Evolutionary conservation across 2,329 filamentous ascomycete species (phyloP).

Genomic region (Albophoma yamanashiensis): DNA sequence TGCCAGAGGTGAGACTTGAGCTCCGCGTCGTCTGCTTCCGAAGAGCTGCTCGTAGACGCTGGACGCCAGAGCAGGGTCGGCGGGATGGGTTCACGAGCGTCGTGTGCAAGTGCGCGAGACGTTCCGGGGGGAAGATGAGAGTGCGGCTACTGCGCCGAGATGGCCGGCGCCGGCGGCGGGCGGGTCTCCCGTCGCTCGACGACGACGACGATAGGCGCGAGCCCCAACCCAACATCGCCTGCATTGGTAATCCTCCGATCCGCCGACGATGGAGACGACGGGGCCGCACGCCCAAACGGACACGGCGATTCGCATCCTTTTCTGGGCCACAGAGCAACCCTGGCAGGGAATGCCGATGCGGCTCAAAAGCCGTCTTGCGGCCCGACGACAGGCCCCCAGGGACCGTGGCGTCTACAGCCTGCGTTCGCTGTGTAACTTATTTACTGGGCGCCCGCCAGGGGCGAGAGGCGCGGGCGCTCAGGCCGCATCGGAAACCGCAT

Average conservation of each 20-base stretch:
- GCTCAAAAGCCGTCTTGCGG: background rate
- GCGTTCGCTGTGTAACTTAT: no score
- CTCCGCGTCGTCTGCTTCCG: background rate
- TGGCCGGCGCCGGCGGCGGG: background rate
- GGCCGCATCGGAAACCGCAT: background rate
- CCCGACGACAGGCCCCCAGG: background rate
- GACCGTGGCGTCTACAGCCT: background rate
- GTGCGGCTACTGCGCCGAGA: background rate
- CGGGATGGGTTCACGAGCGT: background rate
- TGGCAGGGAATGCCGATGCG: background rate
- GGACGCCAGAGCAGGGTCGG: background rate
- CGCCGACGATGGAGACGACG: background rate
- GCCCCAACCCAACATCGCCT: background rate
- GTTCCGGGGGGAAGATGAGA: background rate
- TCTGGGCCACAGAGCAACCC: no score
- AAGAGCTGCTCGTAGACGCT: no score
- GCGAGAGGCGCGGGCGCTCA: background rate
- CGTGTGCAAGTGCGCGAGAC: background rate
- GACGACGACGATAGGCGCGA: background rate
- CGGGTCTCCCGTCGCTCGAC: background rate
- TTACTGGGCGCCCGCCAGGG: background rate
- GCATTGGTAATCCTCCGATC: background rate
- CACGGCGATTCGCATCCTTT: background rate
- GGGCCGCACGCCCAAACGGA: background rate
- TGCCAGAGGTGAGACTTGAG: background rate